Conservation (phyloP, 1,139 yeast genomes). For the Nematodospora anomalae region DNA sequence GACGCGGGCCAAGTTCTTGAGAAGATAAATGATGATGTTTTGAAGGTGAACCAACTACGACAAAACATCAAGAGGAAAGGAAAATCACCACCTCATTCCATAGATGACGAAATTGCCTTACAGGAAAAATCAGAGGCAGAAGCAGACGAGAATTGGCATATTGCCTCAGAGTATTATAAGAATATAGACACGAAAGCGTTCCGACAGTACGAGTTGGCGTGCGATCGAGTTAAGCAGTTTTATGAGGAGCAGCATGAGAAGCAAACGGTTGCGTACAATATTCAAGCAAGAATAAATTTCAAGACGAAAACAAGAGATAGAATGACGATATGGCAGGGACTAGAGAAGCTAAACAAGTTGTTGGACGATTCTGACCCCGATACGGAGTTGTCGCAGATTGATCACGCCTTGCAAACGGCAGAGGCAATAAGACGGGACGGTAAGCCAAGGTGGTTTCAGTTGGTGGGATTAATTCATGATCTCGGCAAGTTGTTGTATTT, state of each 20-base stretch:
- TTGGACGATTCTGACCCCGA: constrained; percentile 76
- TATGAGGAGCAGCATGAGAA: constrained; percentile 68
- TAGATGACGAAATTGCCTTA: constrained; percentile 14
- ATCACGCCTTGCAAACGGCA: constrained; percentile 75
- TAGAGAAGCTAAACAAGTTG: constrained; percentile 59
- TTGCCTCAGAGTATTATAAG: constrained; percentile 34
- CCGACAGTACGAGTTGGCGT: constrained; percentile 69
- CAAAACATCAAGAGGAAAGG: constrained; percentile 3
- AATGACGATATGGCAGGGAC: constrained; percentile 74
- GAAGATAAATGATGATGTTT: constrained; percentile 37
- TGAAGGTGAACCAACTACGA: constrained; percentile 26
- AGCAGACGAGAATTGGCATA: constrained; percentile 20
- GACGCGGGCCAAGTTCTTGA: constrained; percentile 25
- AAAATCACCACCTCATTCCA: constrained; percentile 4
- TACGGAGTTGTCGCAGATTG: constrained; percentile 71
- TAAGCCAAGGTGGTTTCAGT: constrained; percentile 74
- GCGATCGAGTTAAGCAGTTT: constrained; percentile 65
- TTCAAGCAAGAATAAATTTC: constrained; percentile 70
- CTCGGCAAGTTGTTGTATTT: constrained; percentile 68
- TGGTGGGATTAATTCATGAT: constrained; percentile 72
- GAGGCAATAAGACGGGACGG: constrained; percentile 69
- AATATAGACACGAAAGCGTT: constrained; percentile 46
- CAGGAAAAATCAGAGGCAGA: constrained; percentile 7
- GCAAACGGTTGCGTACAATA: constrained; percentile 72
- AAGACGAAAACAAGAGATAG: constrained; percentile 64